These are phyloP conservation scores for Waitea zeae DNA, from an alignment of 1,284 basidiomycete species.

Conservation along the genomic window DNA sequence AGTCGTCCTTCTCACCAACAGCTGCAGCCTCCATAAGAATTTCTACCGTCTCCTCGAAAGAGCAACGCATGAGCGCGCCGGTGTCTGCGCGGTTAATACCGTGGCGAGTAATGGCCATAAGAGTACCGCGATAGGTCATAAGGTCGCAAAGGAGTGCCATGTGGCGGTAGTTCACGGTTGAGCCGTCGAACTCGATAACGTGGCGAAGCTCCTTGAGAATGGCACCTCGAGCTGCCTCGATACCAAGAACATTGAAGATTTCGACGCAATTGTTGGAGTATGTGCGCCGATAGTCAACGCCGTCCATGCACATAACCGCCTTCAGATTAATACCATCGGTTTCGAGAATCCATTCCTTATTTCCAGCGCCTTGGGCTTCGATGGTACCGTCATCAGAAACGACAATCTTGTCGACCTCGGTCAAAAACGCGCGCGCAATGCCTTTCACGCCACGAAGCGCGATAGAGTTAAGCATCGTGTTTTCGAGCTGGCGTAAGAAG, in stretches of 20 bases:
- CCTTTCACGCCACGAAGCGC: slow-evolving; percentile 84
- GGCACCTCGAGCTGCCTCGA: slow-evolving; percentile 90
- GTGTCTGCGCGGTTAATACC: slow-evolving; percentile 98
- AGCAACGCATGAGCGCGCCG: slow-evolving; percentile 94
- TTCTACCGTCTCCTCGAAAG: slow-evolving; percentile 99
- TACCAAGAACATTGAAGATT: slow-evolving; percentile 91
- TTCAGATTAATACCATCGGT: slow-evolving; percentile 94
- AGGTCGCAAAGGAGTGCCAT: slow-evolving; percentile 90
- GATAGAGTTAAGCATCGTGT: slow-evolving; percentile 94
- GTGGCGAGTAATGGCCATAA: slow-evolving; percentile 99
- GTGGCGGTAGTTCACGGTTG: slow-evolving; percentile 98
- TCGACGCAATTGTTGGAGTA: slow-evolving; percentile 98
- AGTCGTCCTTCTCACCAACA: slow-evolving; percentile 95
- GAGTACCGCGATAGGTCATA: slow-evolving; percentile 90
- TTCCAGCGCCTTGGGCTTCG: slow-evolving; percentile 32
- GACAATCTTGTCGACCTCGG: slow-evolving; percentile 71
- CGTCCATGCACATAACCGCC: slow-evolving; percentile 87
- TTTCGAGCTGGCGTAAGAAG: slow-evolving; percentile 92
- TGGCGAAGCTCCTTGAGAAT: slow-evolving; percentile 85
- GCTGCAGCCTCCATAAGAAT: slow-evolving; percentile 98
- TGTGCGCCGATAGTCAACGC: slow-evolving; percentile 84
- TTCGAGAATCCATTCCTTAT: slow-evolving; percentile 93
- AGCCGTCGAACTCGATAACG: slow-evolving; percentile 98
- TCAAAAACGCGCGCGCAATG: slow-evolving; percentile 89
- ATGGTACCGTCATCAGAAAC: slow-evolving; percentile 51